Percentiles rank a stretch among this genome's conserved stretches.
phyloP scores from a whole-genome alignment of 2,329 filamentous ascomycete genomes.

The Aspergillus glaucus region DNA sequence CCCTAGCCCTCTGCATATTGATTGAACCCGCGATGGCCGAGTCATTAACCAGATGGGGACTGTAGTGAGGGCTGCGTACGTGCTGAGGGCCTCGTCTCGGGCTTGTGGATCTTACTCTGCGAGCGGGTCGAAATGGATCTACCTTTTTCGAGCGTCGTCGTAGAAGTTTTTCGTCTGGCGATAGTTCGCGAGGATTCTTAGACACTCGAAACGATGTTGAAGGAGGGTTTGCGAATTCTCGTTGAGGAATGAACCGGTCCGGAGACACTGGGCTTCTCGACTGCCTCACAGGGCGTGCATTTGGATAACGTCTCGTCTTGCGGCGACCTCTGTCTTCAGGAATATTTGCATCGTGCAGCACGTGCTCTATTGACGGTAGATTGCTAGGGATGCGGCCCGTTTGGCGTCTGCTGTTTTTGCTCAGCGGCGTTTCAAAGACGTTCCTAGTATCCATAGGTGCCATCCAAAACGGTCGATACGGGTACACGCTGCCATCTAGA shows the following conservation, averaged over 20 bases:
- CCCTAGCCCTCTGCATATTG: conserved; percentile 3
- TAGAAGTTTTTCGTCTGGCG: conserved; percentile 41
- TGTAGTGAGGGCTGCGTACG: conserved; percentile 21
- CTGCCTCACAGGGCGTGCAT: conserved; percentile 4
- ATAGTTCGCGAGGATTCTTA: conserved; percentile 43
- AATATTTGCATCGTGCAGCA: background rate
- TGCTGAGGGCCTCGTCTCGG: conserved; percentile 8
- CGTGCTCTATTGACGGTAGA: background rate
- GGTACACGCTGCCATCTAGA: background rate
- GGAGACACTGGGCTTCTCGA: conserved; percentile 31
- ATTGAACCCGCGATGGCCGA: conserved; percentile 8
- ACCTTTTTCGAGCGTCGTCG: conserved; percentile 38
- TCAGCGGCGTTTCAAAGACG: background rate
- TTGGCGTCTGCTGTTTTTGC: background rate
- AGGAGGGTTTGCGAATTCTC: conserved; percentile 36
- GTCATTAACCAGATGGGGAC: conserved; percentile 30
- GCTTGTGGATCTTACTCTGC: conserved; percentile 18
- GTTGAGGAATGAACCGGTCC: conserved; percentile 54
- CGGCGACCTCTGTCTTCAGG: conserved; percentile 9
- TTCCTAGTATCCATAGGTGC: background rate
- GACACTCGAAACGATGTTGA: conserved; percentile 48
- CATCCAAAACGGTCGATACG: background rate
- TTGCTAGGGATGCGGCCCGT: background rate
- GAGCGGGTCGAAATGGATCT: conserved; percentile 50
- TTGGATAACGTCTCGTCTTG: conserved; percentile 11